A percentile compares a stretch with the other conserved stretches of the same genome.
phyloP scores from a whole-genome alignment of 768 basidiomycete genomes.

The Boletus vinaceobasis region DNA sequence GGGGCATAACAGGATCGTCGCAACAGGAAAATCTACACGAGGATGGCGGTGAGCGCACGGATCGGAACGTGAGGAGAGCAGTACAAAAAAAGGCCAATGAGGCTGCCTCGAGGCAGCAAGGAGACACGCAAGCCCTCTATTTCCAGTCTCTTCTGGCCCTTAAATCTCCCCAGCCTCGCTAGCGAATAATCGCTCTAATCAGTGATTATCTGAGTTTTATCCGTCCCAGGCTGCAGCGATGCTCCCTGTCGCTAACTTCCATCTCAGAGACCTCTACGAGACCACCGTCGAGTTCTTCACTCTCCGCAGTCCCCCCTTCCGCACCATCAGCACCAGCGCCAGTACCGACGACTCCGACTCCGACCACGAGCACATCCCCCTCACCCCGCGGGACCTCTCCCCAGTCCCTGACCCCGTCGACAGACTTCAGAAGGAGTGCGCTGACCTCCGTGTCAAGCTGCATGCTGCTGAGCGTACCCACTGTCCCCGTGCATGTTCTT shows the following conservation, averaged over 20 bases:
- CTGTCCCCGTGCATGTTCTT: constrained; percentile 31
- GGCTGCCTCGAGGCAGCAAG: constrained; percentile 16
- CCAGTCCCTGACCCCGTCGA: constrained; percentile 41
- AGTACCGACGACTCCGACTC: constrained; percentile 28
- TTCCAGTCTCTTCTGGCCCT: neutral
- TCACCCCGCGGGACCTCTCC: constrained; percentile 32
- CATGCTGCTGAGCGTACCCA: constrained; percentile 34
- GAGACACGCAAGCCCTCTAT: constrained; percentile 20
- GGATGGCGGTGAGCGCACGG: neutral
- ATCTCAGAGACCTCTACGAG: constrained; percentile 48
- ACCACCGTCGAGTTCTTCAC: constrained; percentile 60
- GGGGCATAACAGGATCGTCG: neutral
- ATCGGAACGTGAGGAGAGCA: neutral
- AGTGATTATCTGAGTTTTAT: constrained; percentile 39
- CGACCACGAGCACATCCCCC: constrained; percentile 24
- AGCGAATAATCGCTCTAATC: constrained; percentile 14
- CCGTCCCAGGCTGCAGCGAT: constrained; percentile 34
- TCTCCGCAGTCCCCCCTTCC: constrained; percentile 37
- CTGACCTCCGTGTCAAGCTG: constrained; percentile 43
- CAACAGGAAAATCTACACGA: neutral
- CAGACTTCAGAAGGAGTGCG: constrained; percentile 39
- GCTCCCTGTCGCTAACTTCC: constrained; percentile 45
- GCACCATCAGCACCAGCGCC: constrained; percentile 22
- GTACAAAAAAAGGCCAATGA: neutral
- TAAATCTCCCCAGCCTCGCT: constrained; percentile 9